Evolutionary conservation across 2,329 filamentous ascomycete genomes (phyloP).

Genomic region (Penicillium brevicompactum): DNA sequence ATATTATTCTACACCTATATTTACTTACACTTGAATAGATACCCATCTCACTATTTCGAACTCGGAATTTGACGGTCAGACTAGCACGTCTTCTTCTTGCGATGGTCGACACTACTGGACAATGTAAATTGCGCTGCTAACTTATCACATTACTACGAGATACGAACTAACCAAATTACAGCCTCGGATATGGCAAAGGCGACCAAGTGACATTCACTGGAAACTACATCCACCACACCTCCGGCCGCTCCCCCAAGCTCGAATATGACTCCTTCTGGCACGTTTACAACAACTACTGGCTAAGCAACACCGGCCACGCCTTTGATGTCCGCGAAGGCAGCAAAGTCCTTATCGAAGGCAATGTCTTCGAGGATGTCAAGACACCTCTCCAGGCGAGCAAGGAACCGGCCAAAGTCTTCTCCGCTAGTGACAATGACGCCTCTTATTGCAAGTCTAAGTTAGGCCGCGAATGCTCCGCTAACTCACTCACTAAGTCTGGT

Average conservation of each 20-base stretch:
- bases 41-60: conserved; percentile 56
- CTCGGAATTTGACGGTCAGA: conserved; percentile 59
- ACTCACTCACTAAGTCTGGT: conserved; percentile 33
- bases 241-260: conserved; percentile 60
- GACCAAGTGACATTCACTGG: conserved; percentile 60
- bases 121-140: conserved; percentile 29
- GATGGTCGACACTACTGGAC: conserved; percentile 63
- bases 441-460: conserved; percentile 27
- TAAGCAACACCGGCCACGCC: conserved; percentile 46
- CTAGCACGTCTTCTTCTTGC: conserved; percentile 58
- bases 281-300: conserved; percentile 45
- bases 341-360: conserved; percentile 47
- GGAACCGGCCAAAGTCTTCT: conserved; percentile 30
- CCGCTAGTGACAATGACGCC: conserved; percentile 21
- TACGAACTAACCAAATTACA: conserved; percentile 5
- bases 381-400: conserved; percentile 37
- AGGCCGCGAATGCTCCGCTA: conserved; percentile 32
- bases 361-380: conserved; percentile 47
- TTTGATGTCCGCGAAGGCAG: conserved; percentile 39
- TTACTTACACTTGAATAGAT: conserved; percentile 46
- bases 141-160: too few species aligned
- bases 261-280: conserved; percentile 57
- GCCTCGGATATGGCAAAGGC: conserved; percentile 55
- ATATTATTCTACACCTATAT: conserved; percentile 29
- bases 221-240: conserved; percentile 62